Conservation (phyloP, 106 monocot species). For the Dioscorea dumetorum region DNA sequence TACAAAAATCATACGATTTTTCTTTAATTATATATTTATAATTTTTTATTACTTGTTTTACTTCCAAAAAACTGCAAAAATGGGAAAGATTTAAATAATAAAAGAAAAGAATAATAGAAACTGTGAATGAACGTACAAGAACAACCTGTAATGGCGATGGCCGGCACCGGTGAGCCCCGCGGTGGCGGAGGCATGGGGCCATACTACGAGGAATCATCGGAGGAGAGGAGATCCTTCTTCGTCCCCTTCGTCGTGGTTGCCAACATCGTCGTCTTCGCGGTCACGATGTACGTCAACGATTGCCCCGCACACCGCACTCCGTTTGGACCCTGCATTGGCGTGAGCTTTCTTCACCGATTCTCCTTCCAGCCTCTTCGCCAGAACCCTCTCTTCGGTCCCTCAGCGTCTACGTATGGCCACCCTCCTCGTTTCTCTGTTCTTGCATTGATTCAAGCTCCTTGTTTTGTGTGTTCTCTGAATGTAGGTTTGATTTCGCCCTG, state of each 20-base stretch:
- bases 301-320: slow-evolving; percentile 45
- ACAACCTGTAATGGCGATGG: background rate
- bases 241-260: slow-evolving; percentile 45
- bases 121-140: too few species aligned
- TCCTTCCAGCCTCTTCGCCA: slow-evolving; percentile 87
- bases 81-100: too few species aligned
- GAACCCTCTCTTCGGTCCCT: slow-evolving; percentile 84
- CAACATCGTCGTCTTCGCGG: slow-evolving; percentile 45
- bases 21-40: too few species aligned
- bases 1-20: too few species aligned
- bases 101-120: too few species aligned
- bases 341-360: slow-evolving; percentile 45
- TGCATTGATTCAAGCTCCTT: too few species aligned
- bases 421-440: too few species aligned
- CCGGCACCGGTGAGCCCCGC: background rate
- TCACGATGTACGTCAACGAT: slow-evolving; percentile 61
- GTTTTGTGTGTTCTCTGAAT: too few species aligned
- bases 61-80: too few species aligned
- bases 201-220: slow-evolving; percentile 19
- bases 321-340: slow-evolving; percentile 39
- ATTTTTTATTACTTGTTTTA: too few species aligned
- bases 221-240: slow-evolving; percentile 44
- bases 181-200: slow-evolving; percentile 1
- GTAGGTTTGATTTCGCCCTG: too few species aligned
- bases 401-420: slow-evolving; percentile 52